Percentiles rank a stretch among this genome's conserved stretches.
These are phyloP conservation scores for Ganoderma lingzhi DNA, from an alignment of 1,284 basidiomycete genomes.

Conservation along the genomic window DNA sequence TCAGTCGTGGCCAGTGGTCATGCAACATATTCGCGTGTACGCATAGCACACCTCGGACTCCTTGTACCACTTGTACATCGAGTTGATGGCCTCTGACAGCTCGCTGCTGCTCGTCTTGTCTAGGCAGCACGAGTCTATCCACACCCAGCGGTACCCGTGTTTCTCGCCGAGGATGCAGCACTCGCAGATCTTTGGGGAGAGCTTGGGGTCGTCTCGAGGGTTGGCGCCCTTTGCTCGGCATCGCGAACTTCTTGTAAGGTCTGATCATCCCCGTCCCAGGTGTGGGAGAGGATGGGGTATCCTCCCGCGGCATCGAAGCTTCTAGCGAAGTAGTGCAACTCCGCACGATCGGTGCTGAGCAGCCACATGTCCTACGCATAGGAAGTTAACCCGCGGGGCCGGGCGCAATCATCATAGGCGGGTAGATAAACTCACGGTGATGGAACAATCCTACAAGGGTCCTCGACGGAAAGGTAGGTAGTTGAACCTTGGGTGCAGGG, in stretches of 20 bases:
- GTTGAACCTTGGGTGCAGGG: no score
- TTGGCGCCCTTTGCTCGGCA: neutral
- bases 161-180: conserved; percentile 14
- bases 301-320: conserved; percentile 27
- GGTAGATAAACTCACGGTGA: no score
- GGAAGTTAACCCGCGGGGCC: no score
- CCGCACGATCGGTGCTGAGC: neutral
- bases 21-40: no score
- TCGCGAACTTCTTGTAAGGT: conserved; percentile 7
- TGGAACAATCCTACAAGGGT: no score
- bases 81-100: conserved; percentile 17
- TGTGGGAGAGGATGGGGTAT: conserved; percentile 8
- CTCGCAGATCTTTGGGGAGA: conserved; percentile 11
- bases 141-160: conserved; percentile 17
- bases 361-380: no score
- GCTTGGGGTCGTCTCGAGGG: conserved; percentile 7
- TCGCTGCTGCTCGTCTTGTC: conserved; percentile 19
- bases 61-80: no score
- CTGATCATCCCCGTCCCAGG: conserved; percentile 9
- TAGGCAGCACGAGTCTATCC: conserved; percentile 19
- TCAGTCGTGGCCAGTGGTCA: no score
- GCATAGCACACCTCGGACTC: no score
- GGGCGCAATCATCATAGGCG: no score
- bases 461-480: no score
- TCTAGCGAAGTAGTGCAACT: neutral